phyloP scores from a whole-genome alignment of 148 eudicot genomes.

The Hydrangea macrophylla region DNA sequence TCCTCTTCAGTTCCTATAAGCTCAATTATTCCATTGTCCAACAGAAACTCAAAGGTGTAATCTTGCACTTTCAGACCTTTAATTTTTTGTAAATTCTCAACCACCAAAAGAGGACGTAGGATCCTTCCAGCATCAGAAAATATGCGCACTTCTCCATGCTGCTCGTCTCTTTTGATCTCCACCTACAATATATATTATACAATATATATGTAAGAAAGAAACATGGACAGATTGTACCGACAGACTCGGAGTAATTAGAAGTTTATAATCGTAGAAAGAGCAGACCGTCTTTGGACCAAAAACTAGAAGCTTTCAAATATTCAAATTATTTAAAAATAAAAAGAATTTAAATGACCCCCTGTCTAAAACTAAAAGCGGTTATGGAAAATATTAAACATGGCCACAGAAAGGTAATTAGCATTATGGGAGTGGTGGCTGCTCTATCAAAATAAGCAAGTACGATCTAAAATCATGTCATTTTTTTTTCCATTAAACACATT shows the following conservation, averaged over 20 bases:
- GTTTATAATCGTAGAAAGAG: no score
- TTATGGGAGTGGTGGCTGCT: background rate
- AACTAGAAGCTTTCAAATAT: background rate
- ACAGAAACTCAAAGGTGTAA: conserved; percentile 57
- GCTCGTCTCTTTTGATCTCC: conserved; percentile 74
- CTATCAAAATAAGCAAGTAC: background rate
- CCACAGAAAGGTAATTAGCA: background rate
- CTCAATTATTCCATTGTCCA: conserved; percentile 75
- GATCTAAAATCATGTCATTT: conserved; percentile 1
- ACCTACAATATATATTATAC: conserved; percentile 32
- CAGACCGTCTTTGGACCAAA: background rate
- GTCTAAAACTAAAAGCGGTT: no score
- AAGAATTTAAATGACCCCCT: no score
- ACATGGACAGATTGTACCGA: background rate
- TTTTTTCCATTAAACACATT: background rate
- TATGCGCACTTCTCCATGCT: conserved; percentile 74
- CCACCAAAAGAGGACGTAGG: conserved; percentile 83
- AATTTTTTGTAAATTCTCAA: conserved; percentile 61
- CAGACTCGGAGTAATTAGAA: no score
- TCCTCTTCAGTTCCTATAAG: conserved; percentile 89
- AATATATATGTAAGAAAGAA: background rate
- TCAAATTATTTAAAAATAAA: no score
- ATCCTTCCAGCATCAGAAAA: conserved; percentile 91
- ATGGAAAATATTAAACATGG: no score
- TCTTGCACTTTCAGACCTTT: conserved; percentile 61